Conservation (phyloP, 768 basidiomycete genomes). For the Dendrothele bispora region DNA sequence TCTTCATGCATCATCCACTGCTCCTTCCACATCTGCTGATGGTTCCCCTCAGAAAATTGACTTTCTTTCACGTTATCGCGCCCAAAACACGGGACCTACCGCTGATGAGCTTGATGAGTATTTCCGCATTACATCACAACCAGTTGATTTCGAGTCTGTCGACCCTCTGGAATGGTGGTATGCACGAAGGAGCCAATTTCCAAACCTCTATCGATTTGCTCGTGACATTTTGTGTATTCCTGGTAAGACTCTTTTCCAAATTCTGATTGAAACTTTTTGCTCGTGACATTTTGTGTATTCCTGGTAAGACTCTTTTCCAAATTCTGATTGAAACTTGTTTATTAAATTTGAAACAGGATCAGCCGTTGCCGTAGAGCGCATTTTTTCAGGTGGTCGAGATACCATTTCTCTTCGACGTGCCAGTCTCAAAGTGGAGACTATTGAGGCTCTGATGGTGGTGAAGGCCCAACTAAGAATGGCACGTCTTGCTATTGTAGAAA, state of each 20-base stretch:
- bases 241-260: constrained; percentile 1
- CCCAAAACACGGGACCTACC: not conserved
- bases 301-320: constrained; percentile 4
- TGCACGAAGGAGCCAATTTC: constrained; percentile 6
- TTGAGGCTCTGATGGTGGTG: no score
- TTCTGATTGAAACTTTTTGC: not conserved
- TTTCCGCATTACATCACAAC: constrained; percentile 3
- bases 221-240: no score
- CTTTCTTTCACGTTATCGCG: not conserved
- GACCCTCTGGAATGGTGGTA: constrained; percentile 12
- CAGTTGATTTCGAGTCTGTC: constrained; percentile 1
- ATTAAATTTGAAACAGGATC: constrained; percentile 6
- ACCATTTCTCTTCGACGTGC: constrained; percentile 13
- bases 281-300: not conserved
- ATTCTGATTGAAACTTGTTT: not conserved
- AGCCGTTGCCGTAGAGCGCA: no score
- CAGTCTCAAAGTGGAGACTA: constrained; percentile 15
- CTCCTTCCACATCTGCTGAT: no score
- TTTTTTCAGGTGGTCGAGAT: no score
- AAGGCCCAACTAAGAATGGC: constrained; percentile 6
- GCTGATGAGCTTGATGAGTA: constrained; percentile 5
- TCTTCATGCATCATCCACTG: not conserved
- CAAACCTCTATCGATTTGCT: constrained; percentile 8
- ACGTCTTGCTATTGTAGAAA: not conserved
- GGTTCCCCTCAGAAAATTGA: constrained; percentile 2